These are phyloP conservation scores for Pichia sp. DNA, from an alignment of 1,139 yeast species.

Conservation along the genomic window DNA sequence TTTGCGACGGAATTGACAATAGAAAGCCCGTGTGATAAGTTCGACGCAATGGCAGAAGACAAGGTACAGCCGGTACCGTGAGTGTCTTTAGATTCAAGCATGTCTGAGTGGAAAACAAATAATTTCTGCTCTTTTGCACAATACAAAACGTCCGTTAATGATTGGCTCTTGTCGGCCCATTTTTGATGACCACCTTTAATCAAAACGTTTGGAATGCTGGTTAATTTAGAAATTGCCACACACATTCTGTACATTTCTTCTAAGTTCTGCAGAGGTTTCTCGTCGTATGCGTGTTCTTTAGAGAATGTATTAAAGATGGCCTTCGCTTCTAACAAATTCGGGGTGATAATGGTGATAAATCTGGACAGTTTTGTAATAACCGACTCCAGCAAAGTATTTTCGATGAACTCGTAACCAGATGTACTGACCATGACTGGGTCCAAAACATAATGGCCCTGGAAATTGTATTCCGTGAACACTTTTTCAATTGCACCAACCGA, in stretches of 20 bases:
- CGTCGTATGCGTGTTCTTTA: neutral
- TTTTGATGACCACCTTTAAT: constrained; percentile 14
- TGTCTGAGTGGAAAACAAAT: constrained; percentile 42
- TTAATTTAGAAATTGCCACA: neutral
- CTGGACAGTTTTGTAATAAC: neutral
- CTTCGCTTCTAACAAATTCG: constrained; percentile 11
- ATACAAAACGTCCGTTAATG: constrained; percentile 37
- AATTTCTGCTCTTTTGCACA: constrained; percentile 32
- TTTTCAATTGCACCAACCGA: constrained; percentile 36
- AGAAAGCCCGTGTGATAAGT: constrained; percentile 47
- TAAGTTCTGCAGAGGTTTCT: neutral
- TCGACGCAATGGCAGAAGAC: constrained; percentile 74
- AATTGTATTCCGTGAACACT: constrained; percentile 28
- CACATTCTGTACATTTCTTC: constrained; percentile 6
- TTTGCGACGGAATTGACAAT: constrained; percentile 43
- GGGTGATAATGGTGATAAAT: constrained; percentile 6
- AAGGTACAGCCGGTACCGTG: constrained; percentile 94
- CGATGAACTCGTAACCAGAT: constrained; percentile 8
- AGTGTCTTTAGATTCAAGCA: constrained; percentile 44
- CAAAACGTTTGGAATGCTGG: constrained; percentile 9
- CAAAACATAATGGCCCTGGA: constrained; percentile 19
- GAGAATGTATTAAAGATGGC: constrained; percentile 4
- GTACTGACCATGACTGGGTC: constrained; percentile 13
- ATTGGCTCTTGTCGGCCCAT: constrained; percentile 5
- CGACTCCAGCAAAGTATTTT: neutral